A percentile compares a stretch with the other conserved stretches of the same genome.
Evolutionary conservation across 768 basidiomycete genomes (phyloP).

Genomic region (Lentinula detonsa): DNA sequence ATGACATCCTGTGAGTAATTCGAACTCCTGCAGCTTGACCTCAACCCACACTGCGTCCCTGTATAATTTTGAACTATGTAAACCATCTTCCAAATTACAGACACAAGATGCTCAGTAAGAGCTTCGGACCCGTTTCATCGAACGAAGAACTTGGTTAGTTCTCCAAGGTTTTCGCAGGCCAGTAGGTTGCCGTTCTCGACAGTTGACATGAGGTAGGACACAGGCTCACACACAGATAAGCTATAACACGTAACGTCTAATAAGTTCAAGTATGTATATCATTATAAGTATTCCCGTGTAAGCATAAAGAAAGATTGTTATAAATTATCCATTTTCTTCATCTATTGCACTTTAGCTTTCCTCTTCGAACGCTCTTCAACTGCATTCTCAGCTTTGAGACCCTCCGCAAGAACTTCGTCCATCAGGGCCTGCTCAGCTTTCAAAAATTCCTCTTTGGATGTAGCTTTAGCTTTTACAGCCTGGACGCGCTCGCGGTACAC

Average conservation of each 20-base stretch:
- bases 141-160: too few relatives aligned
- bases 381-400: constrained; percentile 4
- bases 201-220: too few relatives aligned
- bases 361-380: background rate
- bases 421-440: constrained; percentile 5
- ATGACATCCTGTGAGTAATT: too few relatives aligned
- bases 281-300: background rate
- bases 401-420: constrained; percentile 6
- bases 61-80: too few relatives aligned
- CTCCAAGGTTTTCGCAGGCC: too few relatives aligned
- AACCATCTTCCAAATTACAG: too few relatives aligned
- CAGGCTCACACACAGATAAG: too few relatives aligned
- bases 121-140: too few relatives aligned
- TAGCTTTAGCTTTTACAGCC: constrained; percentile 42
- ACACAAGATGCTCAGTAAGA: too few relatives aligned
- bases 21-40: too few relatives aligned
- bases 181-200: too few relatives aligned
- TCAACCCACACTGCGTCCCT: too few relatives aligned
- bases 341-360: background rate
- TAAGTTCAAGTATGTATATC: background rate
- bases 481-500: constrained; percentile 67
- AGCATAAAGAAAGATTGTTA: background rate
- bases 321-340: background rate
- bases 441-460: constrained; percentile 3
- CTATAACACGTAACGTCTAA: background rate